phyloP scores from a whole-genome alignment of 2,329 filamentous ascomycete species.

The Apiospora pterosperma region DNA sequence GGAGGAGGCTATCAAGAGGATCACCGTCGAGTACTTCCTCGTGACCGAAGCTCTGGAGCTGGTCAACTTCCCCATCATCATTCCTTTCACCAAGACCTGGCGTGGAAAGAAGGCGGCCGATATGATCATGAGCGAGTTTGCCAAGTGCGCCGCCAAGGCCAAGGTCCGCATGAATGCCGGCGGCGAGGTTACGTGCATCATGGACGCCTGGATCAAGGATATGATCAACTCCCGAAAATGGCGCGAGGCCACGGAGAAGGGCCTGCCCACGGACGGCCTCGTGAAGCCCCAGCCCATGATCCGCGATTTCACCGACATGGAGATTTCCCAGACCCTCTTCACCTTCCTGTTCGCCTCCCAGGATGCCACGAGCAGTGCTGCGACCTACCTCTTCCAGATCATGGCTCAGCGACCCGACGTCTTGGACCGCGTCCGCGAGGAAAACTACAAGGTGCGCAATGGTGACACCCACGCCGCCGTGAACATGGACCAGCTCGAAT shows the following conservation, averaged over 20 bases:
- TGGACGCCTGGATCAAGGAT: conserved; percentile 89
- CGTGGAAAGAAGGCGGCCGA: conserved; percentile 95
- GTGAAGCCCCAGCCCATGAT: conserved; percentile 82
- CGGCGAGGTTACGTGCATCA: conserved; percentile 83
- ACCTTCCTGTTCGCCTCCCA: conserved; percentile 97
- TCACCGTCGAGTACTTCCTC: conserved; percentile 93
- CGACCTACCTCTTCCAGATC: conserved; percentile 93
- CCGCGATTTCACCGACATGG: conserved; percentile 83
- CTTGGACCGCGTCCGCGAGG: conserved; percentile 84
- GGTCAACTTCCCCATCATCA: conserved; percentile 96
- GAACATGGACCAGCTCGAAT: conserved; percentile 82
- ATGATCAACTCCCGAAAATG: conserved; percentile 85
- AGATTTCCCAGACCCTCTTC: conserved; percentile 91
- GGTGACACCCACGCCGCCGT: conserved; percentile 69
- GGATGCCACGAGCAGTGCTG: conserved; percentile 91
- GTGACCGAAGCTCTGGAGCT: conserved; percentile 94
- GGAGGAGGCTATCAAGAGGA: conserved; percentile 86
- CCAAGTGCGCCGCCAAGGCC: conserved; percentile 88
- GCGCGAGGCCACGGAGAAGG: conserved; percentile 72
- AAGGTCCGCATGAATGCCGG: conserved; percentile 89
- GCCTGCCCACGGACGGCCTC: conserved; percentile 61
- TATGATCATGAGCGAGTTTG: conserved; percentile 85
- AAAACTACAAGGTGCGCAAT: conserved; percentile 75
- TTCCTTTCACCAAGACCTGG: conserved; percentile 94
- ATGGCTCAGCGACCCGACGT: conserved; percentile 92